Evolutionary conservation across 768 basidiomycete species (phyloP).

Genomic region (Serpula lacrymans): DNA sequence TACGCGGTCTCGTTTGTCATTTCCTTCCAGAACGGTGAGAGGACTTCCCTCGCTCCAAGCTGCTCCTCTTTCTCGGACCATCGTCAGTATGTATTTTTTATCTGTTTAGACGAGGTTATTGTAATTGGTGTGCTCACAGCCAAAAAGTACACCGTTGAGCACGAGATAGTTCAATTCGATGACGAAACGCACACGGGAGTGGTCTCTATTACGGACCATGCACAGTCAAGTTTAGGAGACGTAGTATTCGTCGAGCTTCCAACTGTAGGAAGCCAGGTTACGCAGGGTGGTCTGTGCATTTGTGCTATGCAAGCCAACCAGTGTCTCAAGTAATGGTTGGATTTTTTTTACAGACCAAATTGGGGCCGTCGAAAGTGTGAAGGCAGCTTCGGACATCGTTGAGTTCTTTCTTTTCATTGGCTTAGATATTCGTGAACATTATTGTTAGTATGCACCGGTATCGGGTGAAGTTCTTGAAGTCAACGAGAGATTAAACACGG

Average conservation of each 20-base stretch:
- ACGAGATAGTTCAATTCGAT: conserved; percentile 85
- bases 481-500: conserved; percentile 62
- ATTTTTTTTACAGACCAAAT: conserved; percentile 56
- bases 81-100: too few species aligned
- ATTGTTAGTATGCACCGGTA: conserved; percentile 80
- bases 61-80: too few species aligned
- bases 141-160: conserved; percentile 80
- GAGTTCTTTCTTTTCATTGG: conserved; percentile 19
- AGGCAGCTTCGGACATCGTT: conserved; percentile 94
- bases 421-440: conserved; percentile 8
- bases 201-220: conserved; percentile 87
- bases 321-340: background rate
- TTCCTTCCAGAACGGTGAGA: too few species aligned
- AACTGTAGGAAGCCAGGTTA: conserved; percentile 53
- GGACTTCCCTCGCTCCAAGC: too few species aligned
- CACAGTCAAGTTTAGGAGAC: conserved; percentile 89
- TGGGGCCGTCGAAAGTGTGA: conserved; percentile 94
- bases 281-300: conserved; percentile 65
- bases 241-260: conserved; percentile 97
- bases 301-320: background rate
- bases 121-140: too few species aligned
- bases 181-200: conserved; percentile 72
- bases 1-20: too few species aligned
- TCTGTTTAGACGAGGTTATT: too few species aligned
- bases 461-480: conserved; percentile 80